Conservation (phyloP, 2,329 filamentous ascomycete species). For the Cladosporium sp. region DNA sequence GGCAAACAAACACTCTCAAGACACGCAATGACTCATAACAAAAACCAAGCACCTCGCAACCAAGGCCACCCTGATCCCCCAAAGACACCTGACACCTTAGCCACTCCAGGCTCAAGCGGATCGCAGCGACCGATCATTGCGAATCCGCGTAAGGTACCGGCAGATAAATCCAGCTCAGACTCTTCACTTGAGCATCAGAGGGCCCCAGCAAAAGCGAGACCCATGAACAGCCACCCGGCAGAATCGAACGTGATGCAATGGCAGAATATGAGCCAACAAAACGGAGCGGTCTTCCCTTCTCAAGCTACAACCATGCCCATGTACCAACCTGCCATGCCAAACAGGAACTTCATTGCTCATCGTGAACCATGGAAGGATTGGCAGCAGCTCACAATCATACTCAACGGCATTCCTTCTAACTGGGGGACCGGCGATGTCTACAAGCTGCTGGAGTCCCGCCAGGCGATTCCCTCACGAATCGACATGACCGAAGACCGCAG, state of each 20-base stretch:
- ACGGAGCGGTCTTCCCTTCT: too few relatives aligned
- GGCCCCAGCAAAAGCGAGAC: too few relatives aligned
- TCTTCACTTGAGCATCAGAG: too few relatives aligned
- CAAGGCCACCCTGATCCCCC: too few relatives aligned
- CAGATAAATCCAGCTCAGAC: background rate
- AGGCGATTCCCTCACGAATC: slow-evolving; percentile 19
- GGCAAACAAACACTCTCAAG: too few relatives aligned
- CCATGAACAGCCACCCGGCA: too few relatives aligned
- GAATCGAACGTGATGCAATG: too few relatives aligned
- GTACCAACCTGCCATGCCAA: background rate
- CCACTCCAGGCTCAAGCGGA: background rate
- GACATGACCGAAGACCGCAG: slow-evolving; percentile 15
- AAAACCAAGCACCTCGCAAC: too few relatives aligned
- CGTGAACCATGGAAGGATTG: background rate
- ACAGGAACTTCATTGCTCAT: background rate
- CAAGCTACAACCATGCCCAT: too few relatives aligned
- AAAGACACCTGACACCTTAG: background rate
- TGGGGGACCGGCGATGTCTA: slow-evolving; percentile 24
- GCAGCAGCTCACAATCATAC: slow-evolving; percentile 18
- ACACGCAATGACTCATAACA: too few relatives aligned
- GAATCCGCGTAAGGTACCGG: background rate
- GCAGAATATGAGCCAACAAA: too few relatives aligned
- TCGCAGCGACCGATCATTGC: background rate
- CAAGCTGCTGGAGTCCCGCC: slow-evolving; percentile 14
- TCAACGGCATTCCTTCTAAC: slow-evolving; percentile 15